Conservation (phyloP, 257 asterid genomes). For the Penstemon barbatus region DNA sequence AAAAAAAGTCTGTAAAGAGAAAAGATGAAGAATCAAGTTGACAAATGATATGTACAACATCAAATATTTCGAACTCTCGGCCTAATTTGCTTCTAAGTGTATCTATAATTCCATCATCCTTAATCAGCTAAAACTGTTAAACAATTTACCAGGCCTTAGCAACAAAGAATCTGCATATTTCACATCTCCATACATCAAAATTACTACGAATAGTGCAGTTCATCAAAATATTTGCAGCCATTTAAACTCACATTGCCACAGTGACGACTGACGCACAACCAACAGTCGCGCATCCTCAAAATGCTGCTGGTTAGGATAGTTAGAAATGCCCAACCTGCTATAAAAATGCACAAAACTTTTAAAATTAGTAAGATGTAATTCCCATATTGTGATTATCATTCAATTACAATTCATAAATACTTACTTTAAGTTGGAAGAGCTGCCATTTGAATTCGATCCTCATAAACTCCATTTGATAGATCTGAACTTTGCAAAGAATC, state of each 20-base stretch:
- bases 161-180: slow-evolving; percentile 23
- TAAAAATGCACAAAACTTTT: not conserved
- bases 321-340: slow-evolving; percentile 23
- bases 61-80: slow-evolving; percentile 15
- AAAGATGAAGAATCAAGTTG: slow-evolving; percentile 22
- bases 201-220: slow-evolving; percentile 17
- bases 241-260: slow-evolving; percentile 12
- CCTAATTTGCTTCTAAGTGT: slow-evolving; percentile 24
- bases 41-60: slow-evolving; percentile 29
- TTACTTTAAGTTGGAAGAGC: slow-evolving; percentile 77
- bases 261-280: not conserved
- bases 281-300: slow-evolving; percentile 22
- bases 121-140: not conserved
- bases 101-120: slow-evolving; percentile 24
- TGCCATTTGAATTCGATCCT: slow-evolving; percentile 65
- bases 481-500: slow-evolving; percentile 59
- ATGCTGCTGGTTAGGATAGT: slow-evolving; percentile 25
- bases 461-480: slow-evolving; percentile 55
- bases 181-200: slow-evolving; percentile 19
- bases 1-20: slow-evolving; percentile 15
- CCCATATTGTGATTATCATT: not conserved
- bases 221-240: slow-evolving; percentile 10
- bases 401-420: slow-evolving; percentile 15
- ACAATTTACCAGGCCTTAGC: slow-evolving; percentile 16
- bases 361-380: not conserved